Evolutionary conservation across 2,329 filamentous ascomycete genomes (phyloP), one percentile per base, ranked within the genome.

Genomic region (Sarocladium kiliense): DNA sequence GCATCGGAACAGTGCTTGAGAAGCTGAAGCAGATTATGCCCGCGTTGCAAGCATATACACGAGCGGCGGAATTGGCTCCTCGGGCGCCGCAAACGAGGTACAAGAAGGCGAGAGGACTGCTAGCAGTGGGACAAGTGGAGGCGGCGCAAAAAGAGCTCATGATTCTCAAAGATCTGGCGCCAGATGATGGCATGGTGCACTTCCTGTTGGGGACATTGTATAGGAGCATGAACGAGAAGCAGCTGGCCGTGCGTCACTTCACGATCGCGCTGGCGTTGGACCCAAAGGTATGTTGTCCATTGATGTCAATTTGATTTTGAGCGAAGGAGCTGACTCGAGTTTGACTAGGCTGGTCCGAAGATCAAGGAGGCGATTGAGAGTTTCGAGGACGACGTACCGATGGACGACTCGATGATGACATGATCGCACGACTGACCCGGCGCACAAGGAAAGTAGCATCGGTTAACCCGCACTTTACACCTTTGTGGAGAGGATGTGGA

Each of bases 351-450:
- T 63, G 91, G 90, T 61, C 87, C 89, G 59, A 88, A 91, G 70
- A 97, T 99, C 72, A 99, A 97, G 73, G 91, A 96, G 68, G 91
- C 91, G 18, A 97, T 99, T 74, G 93, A 97, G 75, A 87, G 86
- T 63, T 81, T 97, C 56, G 91, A 96, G 64, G 87, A 91, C 56
- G 87, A 89, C 58, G 85, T 89, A 56, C 81, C 85, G 56, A 84
- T 89, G 70, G 81, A 85, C 59, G 82, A 85, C 67, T 84, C 80
- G 58, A 83, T 84, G 77, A 82, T 82, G 71, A 73, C 72, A 72
- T 82, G 71, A 80, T 60, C 58, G 61, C 64, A 68, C 58, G 62
- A 57, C 61, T 63, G 61, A 34, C n/a, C 27, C 14, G 12, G 11
- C 6, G 30, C n/a, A 11, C 14, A 16, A 12, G 18, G 27, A 47